These are phyloP conservation scores for Linum usitatissimum DNA, from an alignment of 345 rosid genomes.

Conservation along the genomic window DNA sequence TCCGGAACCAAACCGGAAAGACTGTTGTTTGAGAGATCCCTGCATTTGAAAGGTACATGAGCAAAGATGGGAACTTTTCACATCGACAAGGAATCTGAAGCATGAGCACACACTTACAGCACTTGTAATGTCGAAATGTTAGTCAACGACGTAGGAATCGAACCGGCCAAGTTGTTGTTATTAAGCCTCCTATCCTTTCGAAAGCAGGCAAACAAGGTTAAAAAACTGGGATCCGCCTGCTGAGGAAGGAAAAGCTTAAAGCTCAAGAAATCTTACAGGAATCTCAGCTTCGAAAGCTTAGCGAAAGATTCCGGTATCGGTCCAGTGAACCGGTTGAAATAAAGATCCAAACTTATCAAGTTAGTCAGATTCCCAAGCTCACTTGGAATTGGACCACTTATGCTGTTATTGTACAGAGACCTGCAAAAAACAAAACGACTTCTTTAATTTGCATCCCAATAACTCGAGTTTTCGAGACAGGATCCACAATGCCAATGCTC, in stretches of 20 bases:
- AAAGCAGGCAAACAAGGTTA: constrained; percentile 9
- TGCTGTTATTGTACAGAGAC: constrained; percentile 33
- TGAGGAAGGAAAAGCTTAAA: background rate
- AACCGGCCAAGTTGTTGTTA: constrained; percentile 31
- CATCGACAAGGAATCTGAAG: constrained; percentile 1
- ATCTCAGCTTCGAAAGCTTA: constrained; percentile 24
- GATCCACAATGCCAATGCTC: background rate
- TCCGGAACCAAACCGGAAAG: constrained; percentile 31
- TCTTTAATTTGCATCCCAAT: constrained; percentile 2
- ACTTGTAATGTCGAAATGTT: constrained; percentile 26
- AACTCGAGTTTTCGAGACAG: background rate
- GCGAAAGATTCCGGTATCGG: constrained; percentile 31
- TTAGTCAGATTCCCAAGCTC: constrained; percentile 29
- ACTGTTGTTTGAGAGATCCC: constrained; percentile 33
- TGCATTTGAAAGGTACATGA: constrained; percentile 7
- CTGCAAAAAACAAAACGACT: constrained; percentile 13
- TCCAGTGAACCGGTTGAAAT: constrained; percentile 27
- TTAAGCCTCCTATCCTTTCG: constrained; percentile 34
- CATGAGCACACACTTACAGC: constrained; percentile 22
- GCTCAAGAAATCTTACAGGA: constrained; percentile 22
- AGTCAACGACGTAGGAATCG: constrained; percentile 30
- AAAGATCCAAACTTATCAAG: constrained; percentile 39
- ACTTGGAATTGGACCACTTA: constrained; percentile 28
- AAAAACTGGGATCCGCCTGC: background rate
- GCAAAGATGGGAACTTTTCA: background rate